phyloP scores from a whole-genome alignment of 176 grass and related monocot species.

The Musa acuminata region DNA sequence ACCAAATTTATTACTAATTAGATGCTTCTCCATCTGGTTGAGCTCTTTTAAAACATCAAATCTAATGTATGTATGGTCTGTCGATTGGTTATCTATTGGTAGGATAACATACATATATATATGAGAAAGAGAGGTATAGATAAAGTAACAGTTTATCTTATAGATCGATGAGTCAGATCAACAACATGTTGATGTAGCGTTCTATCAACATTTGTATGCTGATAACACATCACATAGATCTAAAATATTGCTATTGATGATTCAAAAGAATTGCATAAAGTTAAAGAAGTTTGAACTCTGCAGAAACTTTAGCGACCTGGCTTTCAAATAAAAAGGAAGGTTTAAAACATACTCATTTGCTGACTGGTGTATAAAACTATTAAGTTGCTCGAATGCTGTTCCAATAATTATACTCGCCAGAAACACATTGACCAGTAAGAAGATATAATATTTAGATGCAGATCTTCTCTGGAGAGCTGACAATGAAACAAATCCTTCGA shows the following conservation, averaged over 20 bases:
- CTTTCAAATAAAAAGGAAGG: constrained; percentile 1
- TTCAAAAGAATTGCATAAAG: not conserved
- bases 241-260: not conserved
- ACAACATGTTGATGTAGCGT: no score
- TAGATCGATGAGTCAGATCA: no score
- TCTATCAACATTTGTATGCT: no score
- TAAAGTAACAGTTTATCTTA: no score
- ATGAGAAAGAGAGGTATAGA: no score
- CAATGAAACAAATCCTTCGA: constrained; percentile 74
- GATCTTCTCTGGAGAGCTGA: constrained; percentile 83
- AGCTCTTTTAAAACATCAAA: no score
- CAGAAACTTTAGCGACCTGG: not conserved
- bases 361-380: constrained; percentile 61
- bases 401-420: constrained; percentile 63
- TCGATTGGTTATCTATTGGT: no score
- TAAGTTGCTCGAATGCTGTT: constrained; percentile 79
- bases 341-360: constrained; percentile 65
- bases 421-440: constrained; percentile 88
- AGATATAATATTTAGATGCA: constrained; percentile 84
- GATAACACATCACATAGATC: no score
- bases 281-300: not conserved
- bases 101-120: no score
- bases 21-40: no score
- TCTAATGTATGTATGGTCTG: no score
- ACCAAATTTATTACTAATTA: no score